phyloP scores from a whole-genome alignment of 345 rosid genomes.

The Ailanthus altissimus region DNA sequence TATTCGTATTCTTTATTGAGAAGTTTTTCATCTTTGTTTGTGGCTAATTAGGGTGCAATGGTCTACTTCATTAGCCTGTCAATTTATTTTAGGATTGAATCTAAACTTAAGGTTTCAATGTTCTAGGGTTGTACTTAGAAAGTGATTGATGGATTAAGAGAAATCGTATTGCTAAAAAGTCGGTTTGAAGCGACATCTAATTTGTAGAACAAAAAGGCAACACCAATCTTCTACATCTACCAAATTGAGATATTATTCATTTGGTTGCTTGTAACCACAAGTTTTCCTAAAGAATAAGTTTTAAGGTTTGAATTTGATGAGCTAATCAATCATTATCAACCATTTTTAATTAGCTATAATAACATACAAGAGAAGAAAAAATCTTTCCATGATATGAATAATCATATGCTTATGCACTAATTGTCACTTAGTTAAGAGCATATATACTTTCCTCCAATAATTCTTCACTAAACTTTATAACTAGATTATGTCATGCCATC shows the following conservation, averaged over 20 bases:
- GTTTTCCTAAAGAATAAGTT: not conserved
- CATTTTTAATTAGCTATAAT: not conserved
- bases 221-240: not conserved
- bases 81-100: not conserved
- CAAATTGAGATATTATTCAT: not conserved
- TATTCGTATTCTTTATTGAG: too few relatives aligned
- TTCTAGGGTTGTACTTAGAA: constrained; percentile 1
- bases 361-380: not conserved
- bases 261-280: constrained; percentile 17
- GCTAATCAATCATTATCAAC: constrained; percentile 5
- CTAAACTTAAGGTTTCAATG: too few relatives aligned
- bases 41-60: not conserved
- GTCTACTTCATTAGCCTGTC: not conserved
- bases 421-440: not conserved
- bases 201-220: not conserved
- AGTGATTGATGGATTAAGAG: constrained; percentile 20
- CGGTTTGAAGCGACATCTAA: not conserved
- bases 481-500: not conserved
- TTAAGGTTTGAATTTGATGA: not conserved
- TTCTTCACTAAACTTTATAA: not conserved
- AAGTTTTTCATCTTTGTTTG: constrained; percentile 3
- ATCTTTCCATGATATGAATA: not conserved
- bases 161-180: not conserved
- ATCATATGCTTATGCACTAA: not conserved
- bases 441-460: not conserved